Percentiles rank a stretch among this genome's conserved stretches.
Conservation (phyloP, 2,329 filamentous ascomycete genomes). For the Pseudopyricularia cyperi region DNA sequence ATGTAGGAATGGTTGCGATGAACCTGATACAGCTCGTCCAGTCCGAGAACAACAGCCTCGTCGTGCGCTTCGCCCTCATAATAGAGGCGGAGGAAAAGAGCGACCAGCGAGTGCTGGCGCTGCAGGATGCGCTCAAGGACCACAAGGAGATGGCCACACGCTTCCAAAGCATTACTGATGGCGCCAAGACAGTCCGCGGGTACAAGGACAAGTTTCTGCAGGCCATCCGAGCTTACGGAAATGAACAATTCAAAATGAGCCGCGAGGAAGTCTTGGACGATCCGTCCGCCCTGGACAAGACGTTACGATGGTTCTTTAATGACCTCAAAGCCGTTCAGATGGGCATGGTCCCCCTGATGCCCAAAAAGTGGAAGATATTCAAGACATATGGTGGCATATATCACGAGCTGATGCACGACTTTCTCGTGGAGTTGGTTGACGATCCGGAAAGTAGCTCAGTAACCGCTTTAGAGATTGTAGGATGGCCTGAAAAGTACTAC, state of each 20-base stretch:
- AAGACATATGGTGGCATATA: constrained; percentile 84
- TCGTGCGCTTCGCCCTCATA: constrained; percentile 82
- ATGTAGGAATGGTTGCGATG: constrained; percentile 76
- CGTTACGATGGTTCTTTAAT: constrained; percentile 94
- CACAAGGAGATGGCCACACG: constrained; percentile 88
- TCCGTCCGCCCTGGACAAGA: constrained; percentile 71
- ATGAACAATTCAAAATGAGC: constrained; percentile 60
- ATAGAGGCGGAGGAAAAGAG: constrained; percentile 96
- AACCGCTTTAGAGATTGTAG: constrained; percentile 81
- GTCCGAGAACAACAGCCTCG: constrained; percentile 73
- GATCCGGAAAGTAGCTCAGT: constrained; percentile 73
- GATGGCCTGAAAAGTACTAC: constrained; percentile 95
- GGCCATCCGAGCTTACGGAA: constrained; percentile 60
- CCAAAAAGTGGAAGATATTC: constrained; percentile 93
- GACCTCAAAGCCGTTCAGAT: constrained; percentile 89
- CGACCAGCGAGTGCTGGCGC: constrained; percentile 76
- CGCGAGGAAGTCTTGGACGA: constrained; percentile 71
- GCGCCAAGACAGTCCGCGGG: constrained; percentile 79
- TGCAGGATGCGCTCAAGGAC: constrained; percentile 90
- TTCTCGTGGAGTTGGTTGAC: constrained; percentile 69
- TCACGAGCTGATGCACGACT: constrained; percentile 91
- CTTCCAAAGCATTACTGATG: constrained; percentile 91
- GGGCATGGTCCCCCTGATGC: constrained; percentile 84
- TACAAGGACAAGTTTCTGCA: constrained; percentile 95
- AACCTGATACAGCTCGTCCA: constrained; percentile 83